Conservation (phyloP, 2,329 filamentous ascomycete species). For the Xylaria polymorpha region DNA sequence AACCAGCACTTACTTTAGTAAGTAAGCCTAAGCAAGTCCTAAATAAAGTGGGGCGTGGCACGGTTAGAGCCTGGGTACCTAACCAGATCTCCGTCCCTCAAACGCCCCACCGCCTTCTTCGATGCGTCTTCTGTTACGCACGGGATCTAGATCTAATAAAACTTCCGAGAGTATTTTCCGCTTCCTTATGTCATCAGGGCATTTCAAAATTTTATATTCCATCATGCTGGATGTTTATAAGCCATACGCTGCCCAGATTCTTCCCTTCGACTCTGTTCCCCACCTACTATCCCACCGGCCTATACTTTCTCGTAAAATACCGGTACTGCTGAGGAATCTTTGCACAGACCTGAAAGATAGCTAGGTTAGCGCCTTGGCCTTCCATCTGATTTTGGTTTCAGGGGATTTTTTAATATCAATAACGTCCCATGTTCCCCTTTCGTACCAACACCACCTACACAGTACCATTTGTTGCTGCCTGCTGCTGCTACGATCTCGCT, state of each 20-base stretch:
- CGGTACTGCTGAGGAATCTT: background rate
- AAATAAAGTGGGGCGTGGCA: too few species aligned
- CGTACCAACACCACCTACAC: background rate
- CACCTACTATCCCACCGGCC: background rate
- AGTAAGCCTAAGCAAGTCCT: too few species aligned
- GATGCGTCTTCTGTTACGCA: background rate
- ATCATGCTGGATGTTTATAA: background rate
- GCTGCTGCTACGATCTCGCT: background rate
- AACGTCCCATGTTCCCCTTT: background rate
- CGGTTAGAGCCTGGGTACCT: background rate
- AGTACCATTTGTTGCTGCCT: background rate
- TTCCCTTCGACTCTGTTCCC: too few species aligned
- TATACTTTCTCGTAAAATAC: background rate
- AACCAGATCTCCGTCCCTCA: background rate
- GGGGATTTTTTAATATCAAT: background rate
- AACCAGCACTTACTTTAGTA: too few species aligned
- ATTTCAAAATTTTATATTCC: background rate
- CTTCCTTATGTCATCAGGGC: background rate
- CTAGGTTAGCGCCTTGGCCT: conserved; percentile 2
- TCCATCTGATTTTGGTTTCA: background rate
- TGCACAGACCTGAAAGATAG: background rate
- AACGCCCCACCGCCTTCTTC: background rate
- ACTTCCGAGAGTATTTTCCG: background rate
- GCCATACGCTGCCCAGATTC: background rate
- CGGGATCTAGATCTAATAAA: too few species aligned